These are phyloP conservation scores for Ustilago bromivora DNA, from an alignment of 1,284 basidiomycete genomes.

Conservation along the genomic window DNA sequence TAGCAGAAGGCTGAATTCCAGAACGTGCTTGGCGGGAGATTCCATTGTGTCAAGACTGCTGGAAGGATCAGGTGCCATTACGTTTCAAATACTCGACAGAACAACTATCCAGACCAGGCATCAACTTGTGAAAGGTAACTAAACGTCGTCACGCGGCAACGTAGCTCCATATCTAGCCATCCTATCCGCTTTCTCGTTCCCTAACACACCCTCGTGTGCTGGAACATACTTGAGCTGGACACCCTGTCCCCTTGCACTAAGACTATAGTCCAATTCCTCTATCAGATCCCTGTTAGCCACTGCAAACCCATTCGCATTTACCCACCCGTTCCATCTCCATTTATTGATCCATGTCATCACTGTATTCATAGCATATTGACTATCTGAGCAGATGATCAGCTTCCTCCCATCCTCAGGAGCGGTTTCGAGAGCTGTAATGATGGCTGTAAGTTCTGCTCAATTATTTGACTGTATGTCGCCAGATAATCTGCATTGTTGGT, in stretches of 20 bases:
- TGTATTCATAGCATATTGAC: slow-evolving; percentile 77
- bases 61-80: too few relatives aligned
- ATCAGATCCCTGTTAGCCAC: slow-evolving; percentile 80
- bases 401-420: not conserved
- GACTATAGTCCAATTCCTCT: slow-evolving; percentile 71
- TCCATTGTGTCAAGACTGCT: too few relatives aligned
- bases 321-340: slow-evolving; percentile 76
- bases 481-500: not conserved
- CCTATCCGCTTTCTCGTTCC: slow-evolving; percentile 82
- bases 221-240: not conserved
- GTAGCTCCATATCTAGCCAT: slow-evolving; percentile 51
- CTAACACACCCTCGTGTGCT: slow-evolving; percentile 76
- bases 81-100: too few relatives aligned
- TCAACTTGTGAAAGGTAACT: too few relatives aligned
- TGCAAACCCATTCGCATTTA: slow-evolving; percentile 72
- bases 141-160: too few relatives aligned
- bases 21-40: too few relatives aligned
- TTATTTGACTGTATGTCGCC: not conserved
- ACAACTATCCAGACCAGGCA: too few relatives aligned
- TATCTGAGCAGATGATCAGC: slow-evolving; percentile 70
- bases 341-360: slow-evolving; percentile 76
- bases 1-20: too few relatives aligned
- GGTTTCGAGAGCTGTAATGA: not conserved
- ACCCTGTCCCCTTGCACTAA: slow-evolving; percentile 19
- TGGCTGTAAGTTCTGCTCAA: not conserved